These are phyloP conservation scores for Phallus indusiatus DNA, from an alignment of 768 basidiomycete species.

Conservation along the genomic window DNA sequence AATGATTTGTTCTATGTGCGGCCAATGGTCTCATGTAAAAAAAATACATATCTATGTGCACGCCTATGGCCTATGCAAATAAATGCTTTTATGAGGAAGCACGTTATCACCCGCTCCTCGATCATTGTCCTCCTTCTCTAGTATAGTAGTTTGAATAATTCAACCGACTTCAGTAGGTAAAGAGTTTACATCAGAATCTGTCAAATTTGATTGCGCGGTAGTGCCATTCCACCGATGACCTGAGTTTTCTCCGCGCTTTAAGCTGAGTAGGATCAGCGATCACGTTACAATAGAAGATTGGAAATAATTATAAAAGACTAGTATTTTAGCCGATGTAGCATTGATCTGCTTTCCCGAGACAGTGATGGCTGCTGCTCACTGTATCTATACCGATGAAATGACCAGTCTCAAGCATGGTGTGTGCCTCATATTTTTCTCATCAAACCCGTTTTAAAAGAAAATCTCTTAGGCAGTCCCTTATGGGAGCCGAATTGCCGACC, in stretches of 20 bases:
- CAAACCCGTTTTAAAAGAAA: not conserved
- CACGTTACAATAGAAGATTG: no score
- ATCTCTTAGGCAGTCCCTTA: conserved; percentile 1
- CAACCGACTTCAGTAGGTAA: no score
- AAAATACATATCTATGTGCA: not conserved
- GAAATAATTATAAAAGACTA: no score
- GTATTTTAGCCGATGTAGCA: no score
- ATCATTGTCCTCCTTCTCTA: no score
- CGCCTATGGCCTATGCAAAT: not conserved
- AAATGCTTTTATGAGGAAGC: not conserved
- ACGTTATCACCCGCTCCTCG: no score
- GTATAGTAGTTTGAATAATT: no score
- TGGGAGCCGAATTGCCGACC: conserved; percentile 6
- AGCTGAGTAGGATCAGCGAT: not conserved
- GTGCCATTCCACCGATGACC: no score
- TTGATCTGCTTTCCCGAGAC: not conserved
- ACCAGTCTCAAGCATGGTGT: conserved; percentile 2
- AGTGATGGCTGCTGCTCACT: not conserved
- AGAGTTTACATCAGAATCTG: no score
- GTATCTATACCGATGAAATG: conserved; percentile 8
- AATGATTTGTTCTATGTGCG: not conserved
- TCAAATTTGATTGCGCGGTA: no score
- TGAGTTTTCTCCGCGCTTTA: no score
- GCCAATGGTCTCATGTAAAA: not conserved
- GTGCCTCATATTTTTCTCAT: not conserved